These are phyloP conservation scores for Carex kokanica DNA, from an alignment of 176 grass and related monocot genomes.

Conservation along the genomic window DNA sequence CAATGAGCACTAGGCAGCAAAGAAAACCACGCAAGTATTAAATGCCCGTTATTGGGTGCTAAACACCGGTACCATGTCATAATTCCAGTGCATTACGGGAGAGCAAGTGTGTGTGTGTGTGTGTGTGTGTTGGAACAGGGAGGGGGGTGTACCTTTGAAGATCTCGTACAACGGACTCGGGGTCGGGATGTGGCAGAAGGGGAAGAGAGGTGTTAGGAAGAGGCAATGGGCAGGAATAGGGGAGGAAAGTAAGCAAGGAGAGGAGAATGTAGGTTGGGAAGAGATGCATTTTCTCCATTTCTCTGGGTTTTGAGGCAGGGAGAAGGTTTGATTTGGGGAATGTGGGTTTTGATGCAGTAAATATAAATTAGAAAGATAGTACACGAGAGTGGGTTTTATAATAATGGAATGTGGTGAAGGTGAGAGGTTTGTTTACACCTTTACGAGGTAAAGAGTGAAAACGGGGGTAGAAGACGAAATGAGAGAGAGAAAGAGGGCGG, in stretches of 20 bases:
- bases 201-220: conserved; percentile 19
- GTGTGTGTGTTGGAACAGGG: neutral
- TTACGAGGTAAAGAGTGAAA: conserved; percentile 12
- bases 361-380: neutral
- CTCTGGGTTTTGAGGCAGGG: conserved; percentile 14
- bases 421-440: conserved; percentile 18
- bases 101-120: neutral
- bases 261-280: conserved; percentile 25
- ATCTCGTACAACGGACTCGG: conserved; percentile 5
- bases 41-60: neutral
- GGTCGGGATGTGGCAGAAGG: conserved; percentile 12
- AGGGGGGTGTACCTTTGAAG: conserved; percentile 11
- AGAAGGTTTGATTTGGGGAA: conserved; percentile 7
- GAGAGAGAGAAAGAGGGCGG: neutral
- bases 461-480: neutral
- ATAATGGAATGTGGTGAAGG: conserved; percentile 21
- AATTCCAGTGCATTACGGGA: neutral
- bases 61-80: neutral
- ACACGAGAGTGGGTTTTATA: conserved; percentile 5
- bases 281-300: neutral
- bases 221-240: conserved; percentile 7
- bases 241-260: conserved; percentile 7
- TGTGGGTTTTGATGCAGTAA: neutral
- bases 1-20: neutral
- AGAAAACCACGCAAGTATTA: neutral